Percentiles rank a stretch among this genome's conserved stretches.
Evolutionary conservation across 345 rosid genomes (phyloP).

Genomic region (Aquilaria sinensis): DNA sequence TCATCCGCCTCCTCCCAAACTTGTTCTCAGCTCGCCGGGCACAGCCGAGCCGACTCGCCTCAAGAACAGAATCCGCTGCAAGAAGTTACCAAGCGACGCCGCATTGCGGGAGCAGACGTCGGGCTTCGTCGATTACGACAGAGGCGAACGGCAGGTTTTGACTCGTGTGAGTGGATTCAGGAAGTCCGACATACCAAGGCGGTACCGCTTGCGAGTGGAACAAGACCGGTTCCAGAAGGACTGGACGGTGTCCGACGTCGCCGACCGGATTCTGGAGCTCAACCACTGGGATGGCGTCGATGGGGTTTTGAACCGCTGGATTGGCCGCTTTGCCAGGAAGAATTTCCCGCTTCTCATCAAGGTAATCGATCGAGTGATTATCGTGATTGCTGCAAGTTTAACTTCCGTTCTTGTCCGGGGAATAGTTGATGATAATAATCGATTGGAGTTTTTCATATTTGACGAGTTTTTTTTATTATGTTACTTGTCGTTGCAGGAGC

Average conservation of each 20-base stretch:
- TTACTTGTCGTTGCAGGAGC: constrained; percentile 33
- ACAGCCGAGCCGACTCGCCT: constrained; percentile 9
- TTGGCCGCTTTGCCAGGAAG: constrained; percentile 76
- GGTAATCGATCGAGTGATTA: constrained; percentile 19
- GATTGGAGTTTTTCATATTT: background rate
- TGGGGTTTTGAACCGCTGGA: constrained; percentile 69
- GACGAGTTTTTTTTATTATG: background rate
- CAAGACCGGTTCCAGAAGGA: constrained; percentile 82
- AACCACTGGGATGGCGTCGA: constrained; percentile 50
- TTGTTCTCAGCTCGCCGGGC: constrained; percentile 9
- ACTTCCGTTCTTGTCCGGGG: too few relatives aligned
- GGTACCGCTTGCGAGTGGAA: constrained; percentile 48
- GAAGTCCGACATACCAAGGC: constrained; percentile 56
- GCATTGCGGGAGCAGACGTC: constrained; percentile 49
- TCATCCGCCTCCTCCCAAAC: constrained; percentile 12
- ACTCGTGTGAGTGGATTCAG: constrained; percentile 56
- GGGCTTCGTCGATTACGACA: constrained; percentile 71
- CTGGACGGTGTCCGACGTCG: constrained; percentile 77
- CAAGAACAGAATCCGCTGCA: constrained; percentile 19
- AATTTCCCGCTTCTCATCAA: constrained; percentile 68
- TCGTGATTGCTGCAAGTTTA: too few relatives aligned
- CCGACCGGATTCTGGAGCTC: constrained; percentile 45
- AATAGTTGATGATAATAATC: background rate
- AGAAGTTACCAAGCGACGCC: constrained; percentile 24
- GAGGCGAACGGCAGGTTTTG: constrained; percentile 55